Evolutionary conservation across 2,329 filamentous ascomycete genomes (phyloP).

Genomic region (Pseudogymnoascus sp.): DNA sequence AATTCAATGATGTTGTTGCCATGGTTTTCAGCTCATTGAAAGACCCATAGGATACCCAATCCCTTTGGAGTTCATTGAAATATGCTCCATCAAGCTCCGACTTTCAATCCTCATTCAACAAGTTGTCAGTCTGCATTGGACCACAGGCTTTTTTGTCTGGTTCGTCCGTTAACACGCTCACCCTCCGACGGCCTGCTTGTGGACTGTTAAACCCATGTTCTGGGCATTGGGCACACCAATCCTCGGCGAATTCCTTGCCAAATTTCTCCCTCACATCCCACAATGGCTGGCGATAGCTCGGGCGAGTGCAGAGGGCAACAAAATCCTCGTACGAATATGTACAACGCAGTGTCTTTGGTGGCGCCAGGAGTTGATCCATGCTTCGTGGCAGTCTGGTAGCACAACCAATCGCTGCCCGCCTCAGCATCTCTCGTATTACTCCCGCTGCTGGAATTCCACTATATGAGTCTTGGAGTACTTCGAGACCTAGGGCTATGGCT

Average conservation of each 20-base stretch:
- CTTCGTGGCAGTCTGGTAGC: slow-evolving; percentile 18
- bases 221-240: slow-evolving; percentile 21
- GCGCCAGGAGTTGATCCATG: neutral
- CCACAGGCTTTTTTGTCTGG: too few relatives aligned
- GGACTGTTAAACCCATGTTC: slow-evolving; percentile 20
- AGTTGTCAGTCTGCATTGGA: too few relatives aligned
- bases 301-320: slow-evolving; percentile 26
- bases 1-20: too few relatives aligned
- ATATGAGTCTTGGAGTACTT: slow-evolving; percentile 24
- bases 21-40: too few relatives aligned
- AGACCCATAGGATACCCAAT: too few relatives aligned
- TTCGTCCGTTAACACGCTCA: too few relatives aligned
- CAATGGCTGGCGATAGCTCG: slow-evolving; percentile 26
- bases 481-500: slow-evolving; percentile 24
- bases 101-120: too few relatives aligned
- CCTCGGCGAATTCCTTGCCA: slow-evolving; percentile 22
- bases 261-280: slow-evolving; percentile 24
- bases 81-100: too few relatives aligned
- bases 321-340: slow-evolving; percentile 21
- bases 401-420: slow-evolving; percentile 20
- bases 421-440: slow-evolving; percentile 26
- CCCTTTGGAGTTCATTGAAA: too few relatives aligned
- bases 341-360: too few relatives aligned
- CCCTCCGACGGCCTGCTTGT: too few relatives aligned
- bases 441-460: slow-evolving; percentile 25